These are phyloP conservation scores for Beverwykella pulmonaria DNA, from an alignment of 495 filamentous ascomycete species.

Conservation along the genomic window DNA sequence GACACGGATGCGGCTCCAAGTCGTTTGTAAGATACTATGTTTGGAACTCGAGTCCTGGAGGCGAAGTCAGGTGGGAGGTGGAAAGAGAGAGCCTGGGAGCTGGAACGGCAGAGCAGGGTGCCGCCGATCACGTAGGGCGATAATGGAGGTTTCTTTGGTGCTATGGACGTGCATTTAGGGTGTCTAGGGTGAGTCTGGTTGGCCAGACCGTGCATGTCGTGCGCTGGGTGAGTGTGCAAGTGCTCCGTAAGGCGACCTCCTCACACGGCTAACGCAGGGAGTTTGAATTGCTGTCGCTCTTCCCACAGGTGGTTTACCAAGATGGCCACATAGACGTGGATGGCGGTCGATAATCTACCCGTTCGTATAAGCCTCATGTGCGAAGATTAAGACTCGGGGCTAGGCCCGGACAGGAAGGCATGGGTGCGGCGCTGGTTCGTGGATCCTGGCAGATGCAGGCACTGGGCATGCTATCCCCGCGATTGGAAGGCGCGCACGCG, in stretches of 20 bases:
- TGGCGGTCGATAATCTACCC: background rate
- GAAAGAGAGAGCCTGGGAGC: background rate
- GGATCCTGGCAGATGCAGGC: background rate
- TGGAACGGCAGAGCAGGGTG: background rate
- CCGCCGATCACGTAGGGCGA: background rate
- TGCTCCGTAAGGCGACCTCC: too few relatives aligned
- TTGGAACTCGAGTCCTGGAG: background rate
- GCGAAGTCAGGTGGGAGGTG: background rate
- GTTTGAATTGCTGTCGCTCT: too few relatives aligned
- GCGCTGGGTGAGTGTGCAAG: too few relatives aligned
- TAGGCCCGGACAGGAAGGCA: constrained; percentile 9
- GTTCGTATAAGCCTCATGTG: background rate
- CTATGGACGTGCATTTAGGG: too few relatives aligned
- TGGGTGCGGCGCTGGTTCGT: background rate
- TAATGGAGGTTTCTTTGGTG: too few relatives aligned
- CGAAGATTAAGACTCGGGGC: background rate
- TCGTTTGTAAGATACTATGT: constrained; percentile 10
- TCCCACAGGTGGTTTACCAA: too few relatives aligned
- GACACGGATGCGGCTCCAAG: background rate
- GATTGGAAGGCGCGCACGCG: background rate
- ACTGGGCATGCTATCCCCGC: background rate
- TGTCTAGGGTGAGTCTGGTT: too few relatives aligned
- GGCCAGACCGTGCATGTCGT: too few relatives aligned
- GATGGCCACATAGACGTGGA: too few relatives aligned
- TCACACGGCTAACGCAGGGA: too few relatives aligned